phyloP scores from a whole-genome alignment of 768 basidiomycete genomes.

The Hysterangium stoloniferum region DNA sequence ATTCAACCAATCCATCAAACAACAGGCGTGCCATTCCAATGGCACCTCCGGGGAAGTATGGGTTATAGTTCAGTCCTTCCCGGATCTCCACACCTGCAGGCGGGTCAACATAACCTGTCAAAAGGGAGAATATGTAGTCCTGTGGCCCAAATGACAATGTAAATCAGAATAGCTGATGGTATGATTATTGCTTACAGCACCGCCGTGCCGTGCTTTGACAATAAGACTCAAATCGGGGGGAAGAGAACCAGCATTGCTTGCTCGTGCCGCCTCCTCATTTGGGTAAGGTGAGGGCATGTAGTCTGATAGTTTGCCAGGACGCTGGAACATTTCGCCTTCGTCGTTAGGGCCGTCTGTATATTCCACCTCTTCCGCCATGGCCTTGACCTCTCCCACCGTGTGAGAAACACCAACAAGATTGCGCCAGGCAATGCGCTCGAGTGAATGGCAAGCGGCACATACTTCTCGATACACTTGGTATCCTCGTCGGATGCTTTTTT shows the following conservation, averaged over 20 bases:
- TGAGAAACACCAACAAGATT: conserved; percentile 98
- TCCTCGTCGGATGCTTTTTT: conserved; percentile 79
- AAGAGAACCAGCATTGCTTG: conserved; percentile 88
- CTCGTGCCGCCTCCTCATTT: conserved; percentile 95
- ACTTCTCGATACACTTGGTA: conserved; percentile 99
- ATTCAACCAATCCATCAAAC: conserved; percentile 95
- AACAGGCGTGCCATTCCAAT: conserved; percentile 97
- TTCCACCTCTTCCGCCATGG: conserved; percentile 94
- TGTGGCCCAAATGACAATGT: conserved; percentile 24
- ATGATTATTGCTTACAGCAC: conserved; percentile 57
- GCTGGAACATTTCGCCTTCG: conserved; percentile 96
- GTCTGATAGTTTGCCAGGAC: conserved; percentile 97
- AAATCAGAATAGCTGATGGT: not conserved
- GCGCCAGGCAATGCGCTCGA: conserved; percentile 99
- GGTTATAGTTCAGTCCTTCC: conserved; percentile 98
- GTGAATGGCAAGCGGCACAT: conserved; percentile 97
- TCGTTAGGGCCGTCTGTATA: conserved; percentile 94
- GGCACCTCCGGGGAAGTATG: conserved; percentile 97
- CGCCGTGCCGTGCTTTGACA: conserved; percentile 96
- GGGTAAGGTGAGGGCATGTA: conserved; percentile 94
- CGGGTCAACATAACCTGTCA: conserved; percentile 95
- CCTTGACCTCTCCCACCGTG: conserved; percentile 81
- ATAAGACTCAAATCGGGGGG: conserved; percentile 98
- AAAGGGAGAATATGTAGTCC: conserved; percentile 96
- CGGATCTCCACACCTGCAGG: conserved; percentile 92